Percentiles rank a stretch among this genome's conserved stretches.
Evolutionary conservation across 176 grass and related monocot genomes (phyloP).

Genomic region (Saccharum spontaneum): DNA sequence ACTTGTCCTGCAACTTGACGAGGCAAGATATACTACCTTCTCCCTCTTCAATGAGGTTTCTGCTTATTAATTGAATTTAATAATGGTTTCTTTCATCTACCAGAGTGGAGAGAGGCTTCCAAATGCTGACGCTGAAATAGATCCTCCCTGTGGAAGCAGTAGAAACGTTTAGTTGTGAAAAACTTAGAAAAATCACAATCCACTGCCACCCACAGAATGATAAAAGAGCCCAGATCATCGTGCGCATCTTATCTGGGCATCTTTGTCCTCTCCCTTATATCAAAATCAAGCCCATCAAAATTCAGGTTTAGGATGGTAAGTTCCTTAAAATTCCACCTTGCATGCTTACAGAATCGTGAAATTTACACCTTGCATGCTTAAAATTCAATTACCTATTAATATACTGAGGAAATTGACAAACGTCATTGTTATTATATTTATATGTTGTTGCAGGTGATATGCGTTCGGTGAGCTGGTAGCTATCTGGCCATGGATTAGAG

Average conservation of each 20-base stretch:
- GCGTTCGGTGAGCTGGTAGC: not conserved
- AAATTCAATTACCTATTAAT: not conserved
- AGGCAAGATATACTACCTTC: not conserved
- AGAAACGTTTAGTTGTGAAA: slow-evolving; percentile 3
- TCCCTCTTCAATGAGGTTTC: not conserved
- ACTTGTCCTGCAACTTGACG: not conserved
- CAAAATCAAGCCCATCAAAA: not conserved
- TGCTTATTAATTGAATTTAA: not conserved
- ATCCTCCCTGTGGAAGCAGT: not conserved
- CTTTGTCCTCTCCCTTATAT: slow-evolving; percentile 16
- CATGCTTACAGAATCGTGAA: not conserved
- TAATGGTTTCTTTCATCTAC: not conserved
- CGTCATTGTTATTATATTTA: too few relatives aligned
- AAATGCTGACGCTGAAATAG: slow-evolving; percentile 1
- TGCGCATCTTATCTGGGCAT: not conserved
- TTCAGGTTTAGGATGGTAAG: not conserved
- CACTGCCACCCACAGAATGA: not conserved
- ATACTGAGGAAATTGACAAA: too few relatives aligned
- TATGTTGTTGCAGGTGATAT: not conserved
- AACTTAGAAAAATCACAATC: slow-evolving; percentile 30
- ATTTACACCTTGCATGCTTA: not conserved
- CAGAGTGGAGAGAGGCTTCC: slow-evolving; percentile 20
- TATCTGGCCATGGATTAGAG: not conserved
- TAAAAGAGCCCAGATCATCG: slow-evolving; percentile 13
- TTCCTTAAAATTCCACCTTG: not conserved